Conservation (phyloP, 768 basidiomycete genomes). For the Suillus luteus region DNA sequence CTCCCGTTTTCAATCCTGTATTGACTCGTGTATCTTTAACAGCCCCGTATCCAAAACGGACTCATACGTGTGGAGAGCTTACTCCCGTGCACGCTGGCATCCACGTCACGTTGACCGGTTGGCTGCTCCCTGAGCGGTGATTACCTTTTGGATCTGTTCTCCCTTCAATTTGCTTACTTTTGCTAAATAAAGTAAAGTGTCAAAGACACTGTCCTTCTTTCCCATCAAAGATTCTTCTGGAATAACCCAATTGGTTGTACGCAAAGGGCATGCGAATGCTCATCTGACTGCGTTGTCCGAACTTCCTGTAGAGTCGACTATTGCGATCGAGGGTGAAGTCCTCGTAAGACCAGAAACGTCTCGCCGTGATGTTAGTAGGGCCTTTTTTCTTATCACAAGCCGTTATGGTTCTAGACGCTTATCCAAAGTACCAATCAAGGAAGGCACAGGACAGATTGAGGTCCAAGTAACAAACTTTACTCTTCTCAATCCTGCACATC, state of each 20-base stretch:
- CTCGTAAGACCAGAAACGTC: conserved; percentile 61
- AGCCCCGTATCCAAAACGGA: conserved; percentile 62
- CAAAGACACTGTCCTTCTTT: conserved; percentile 78
- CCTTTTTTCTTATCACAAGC: neutral
- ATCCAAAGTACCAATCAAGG: conserved; percentile 38
- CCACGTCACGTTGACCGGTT: conserved; percentile 74
- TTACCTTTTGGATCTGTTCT: conserved; percentile 33
- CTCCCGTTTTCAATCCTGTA: neutral
- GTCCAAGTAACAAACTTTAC: conserved; percentile 69
- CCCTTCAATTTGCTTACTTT: conserved; percentile 39
- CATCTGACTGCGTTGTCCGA: conserved; percentile 50
- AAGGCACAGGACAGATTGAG: conserved; percentile 75
- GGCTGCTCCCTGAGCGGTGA: conserved; percentile 83
- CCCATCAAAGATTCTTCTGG: conserved; percentile 80
- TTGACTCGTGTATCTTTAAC: conserved; percentile 1
- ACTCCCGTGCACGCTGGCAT: conserved; percentile 51
- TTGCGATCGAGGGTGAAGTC: conserved; percentile 78
- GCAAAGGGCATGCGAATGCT: conserved; percentile 34
- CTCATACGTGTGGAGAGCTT: conserved; percentile 67
- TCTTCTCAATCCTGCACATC: conserved; percentile 77
- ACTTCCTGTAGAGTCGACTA: conserved; percentile 76
- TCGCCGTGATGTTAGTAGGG: conserved; percentile 55
- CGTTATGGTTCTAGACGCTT: conserved; percentile 10
- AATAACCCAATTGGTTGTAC: conserved; percentile 75
- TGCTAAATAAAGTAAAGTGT: conserved; percentile 58